These are phyloP conservation scores for Striga hermonthica DNA, from an alignment of 305 asterid genomes.

Conservation along the genomic window DNA sequence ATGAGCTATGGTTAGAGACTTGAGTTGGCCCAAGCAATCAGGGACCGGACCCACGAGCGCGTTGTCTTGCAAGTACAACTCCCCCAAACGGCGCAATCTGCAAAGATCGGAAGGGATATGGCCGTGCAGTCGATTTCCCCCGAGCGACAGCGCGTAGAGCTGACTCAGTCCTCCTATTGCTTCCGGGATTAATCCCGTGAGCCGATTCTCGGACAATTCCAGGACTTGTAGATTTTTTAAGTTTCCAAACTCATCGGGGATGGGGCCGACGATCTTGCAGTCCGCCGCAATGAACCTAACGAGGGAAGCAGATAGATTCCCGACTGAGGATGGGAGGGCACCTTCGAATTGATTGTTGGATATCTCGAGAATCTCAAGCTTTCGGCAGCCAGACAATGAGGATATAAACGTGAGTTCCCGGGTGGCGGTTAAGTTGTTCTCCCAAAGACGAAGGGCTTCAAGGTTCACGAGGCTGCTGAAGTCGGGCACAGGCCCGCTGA, in stretches of 20 bases:
- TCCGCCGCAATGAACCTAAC: background rate
- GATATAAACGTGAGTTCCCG: slow-evolving; percentile 27
- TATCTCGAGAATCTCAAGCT: slow-evolving; percentile 10
- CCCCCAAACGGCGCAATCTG: slow-evolving; percentile 4
- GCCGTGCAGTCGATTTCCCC: slow-evolving; percentile 1
- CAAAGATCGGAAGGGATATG: slow-evolving; percentile 22
- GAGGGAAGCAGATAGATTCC: slow-evolving; percentile 24
- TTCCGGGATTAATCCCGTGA: background rate
- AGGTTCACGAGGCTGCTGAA: slow-evolving; percentile 26
- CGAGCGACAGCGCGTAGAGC: background rate
- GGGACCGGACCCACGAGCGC: slow-evolving; percentile 23
- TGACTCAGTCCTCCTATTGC: background rate
- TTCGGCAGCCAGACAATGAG: slow-evolving; percentile 29
- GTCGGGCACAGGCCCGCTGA: slow-evolving; percentile 27
- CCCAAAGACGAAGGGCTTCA: slow-evolving; percentile 1
- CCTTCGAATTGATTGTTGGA: slow-evolving; percentile 26
- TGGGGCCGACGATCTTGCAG: background rate
- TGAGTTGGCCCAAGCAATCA: slow-evolving; percentile 23
- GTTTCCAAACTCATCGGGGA: background rate
- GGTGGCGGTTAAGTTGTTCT: slow-evolving; percentile 26
- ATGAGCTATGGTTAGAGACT: slow-evolving; percentile 5
- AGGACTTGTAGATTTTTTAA: background rate
- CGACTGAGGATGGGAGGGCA: slow-evolving; percentile 24
- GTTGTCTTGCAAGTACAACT: slow-evolving; percentile 17
- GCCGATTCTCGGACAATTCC: background rate